phyloP scores from a whole-genome alignment of 148 eudicot genomes.

The Talinum fruticosum region DNA sequence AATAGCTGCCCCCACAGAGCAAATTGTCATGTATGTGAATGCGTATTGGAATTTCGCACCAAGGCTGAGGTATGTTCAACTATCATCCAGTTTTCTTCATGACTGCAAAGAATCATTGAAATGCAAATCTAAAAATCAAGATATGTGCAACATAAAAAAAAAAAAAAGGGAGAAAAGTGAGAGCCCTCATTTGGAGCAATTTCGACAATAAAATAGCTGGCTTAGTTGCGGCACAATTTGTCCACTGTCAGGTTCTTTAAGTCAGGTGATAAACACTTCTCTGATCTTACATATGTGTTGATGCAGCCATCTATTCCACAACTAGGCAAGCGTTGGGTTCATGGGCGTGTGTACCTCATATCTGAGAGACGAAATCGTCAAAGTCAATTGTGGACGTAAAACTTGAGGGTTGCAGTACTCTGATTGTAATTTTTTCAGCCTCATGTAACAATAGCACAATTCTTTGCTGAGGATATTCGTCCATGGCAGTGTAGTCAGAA shows the following conservation, averaged over 20 bases:
- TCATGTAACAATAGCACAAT: slow-evolving; percentile 24
- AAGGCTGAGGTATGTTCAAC: slow-evolving; percentile 71
- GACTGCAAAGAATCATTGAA: too few relatives aligned
- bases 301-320: slow-evolving; percentile 58
- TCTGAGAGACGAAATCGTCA: slow-evolving; percentile 44
- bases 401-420: neutral
- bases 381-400: slow-evolving; percentile 39
- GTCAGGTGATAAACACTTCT: neutral
- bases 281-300: neutral
- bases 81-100: neutral
- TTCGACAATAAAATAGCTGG: neutral
- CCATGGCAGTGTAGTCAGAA: slow-evolving; percentile 4
- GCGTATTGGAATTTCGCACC: slow-evolving; percentile 78
- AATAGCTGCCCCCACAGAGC: slow-evolving; percentile 65
- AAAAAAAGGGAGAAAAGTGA: neutral
- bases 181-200: neutral
- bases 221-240: too few relatives aligned
- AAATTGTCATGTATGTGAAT: slow-evolving; percentile 83
- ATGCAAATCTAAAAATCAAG: neutral
- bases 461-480: slow-evolving; percentile 5
- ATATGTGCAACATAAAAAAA: neutral
- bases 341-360: slow-evolving; percentile 81
- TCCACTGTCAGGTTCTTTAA: too few relatives aligned
- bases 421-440: neutral
- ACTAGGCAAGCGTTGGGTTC: slow-evolving; percentile 69